Evolutionary conservation across 331 rosid genomes (phyloP).

Genomic region (Spiraea crenata): DNA sequence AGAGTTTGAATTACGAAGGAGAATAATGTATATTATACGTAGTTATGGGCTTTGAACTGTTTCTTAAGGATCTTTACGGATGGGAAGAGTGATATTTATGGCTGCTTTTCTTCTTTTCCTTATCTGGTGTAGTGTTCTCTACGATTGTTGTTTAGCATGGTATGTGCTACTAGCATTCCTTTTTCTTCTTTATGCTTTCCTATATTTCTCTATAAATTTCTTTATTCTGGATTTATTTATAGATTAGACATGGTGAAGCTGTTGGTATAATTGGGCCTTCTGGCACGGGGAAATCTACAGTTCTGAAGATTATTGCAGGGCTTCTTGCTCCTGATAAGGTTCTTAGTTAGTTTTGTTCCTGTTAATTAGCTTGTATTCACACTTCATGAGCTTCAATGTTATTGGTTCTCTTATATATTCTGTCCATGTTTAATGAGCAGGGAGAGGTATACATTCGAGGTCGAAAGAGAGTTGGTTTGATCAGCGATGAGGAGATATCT

Average conservation of each 20-base stretch:
- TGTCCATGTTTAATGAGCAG: slow-evolving; percentile 42
- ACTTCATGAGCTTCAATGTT: background rate
- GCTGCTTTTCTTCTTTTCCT: background rate
- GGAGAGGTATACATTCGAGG: slow-evolving; percentile 95
- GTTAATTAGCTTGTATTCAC: background rate
- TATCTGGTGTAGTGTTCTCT: background rate
- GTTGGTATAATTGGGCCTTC: slow-evolving; percentile 99
- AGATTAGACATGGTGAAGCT: slow-evolving; percentile 98
- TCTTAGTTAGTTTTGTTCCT: slow-evolving; percentile 7
- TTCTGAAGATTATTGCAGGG: slow-evolving; percentile 89
- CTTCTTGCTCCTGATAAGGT: slow-evolving; percentile 94
- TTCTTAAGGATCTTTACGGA: background rate
- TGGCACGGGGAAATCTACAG: slow-evolving; percentile 96
- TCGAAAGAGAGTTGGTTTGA: slow-evolving; percentile 76
- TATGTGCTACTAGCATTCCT: slow-evolving; percentile 3
- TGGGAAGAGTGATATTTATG: background rate
- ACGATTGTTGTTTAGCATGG: background rate
- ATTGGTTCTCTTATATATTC: slow-evolving; percentile 13
- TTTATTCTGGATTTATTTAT: slow-evolving; percentile 21
- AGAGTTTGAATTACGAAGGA: background rate
- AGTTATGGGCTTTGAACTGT: too few species aligned
- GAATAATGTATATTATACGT: too few species aligned
- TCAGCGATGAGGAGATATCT: slow-evolving; percentile 81
- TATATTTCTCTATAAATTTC: background rate
- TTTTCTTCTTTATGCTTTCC: background rate